Percentiles rank a stretch among this genome's conserved stretches.
phyloP scores from a whole-genome alignment of 2,329 filamentous ascomycete species.

The Elsinoe ampelina region DNA sequence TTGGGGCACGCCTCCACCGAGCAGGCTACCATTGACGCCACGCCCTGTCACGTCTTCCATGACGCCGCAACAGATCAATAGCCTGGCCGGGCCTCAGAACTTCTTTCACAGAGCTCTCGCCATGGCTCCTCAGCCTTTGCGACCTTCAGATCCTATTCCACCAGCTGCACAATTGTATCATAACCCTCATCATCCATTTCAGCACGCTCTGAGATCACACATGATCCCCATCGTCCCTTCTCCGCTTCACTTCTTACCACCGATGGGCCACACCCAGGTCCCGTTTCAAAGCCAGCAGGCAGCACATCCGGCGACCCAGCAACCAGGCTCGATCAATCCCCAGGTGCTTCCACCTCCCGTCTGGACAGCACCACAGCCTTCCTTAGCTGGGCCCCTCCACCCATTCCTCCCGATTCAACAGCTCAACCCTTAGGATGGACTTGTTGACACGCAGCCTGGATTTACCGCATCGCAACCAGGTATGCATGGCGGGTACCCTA shows the following conservation, averaged over 20 bases:
- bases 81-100: too few species aligned
- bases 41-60: not conserved
- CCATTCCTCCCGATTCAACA: too few species aligned
- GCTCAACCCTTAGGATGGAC: not conserved
- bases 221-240: not conserved
- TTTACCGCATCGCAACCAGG: not conserved
- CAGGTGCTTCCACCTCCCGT: too few species aligned
- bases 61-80: not conserved
- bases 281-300: too few species aligned
- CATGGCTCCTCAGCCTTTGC: not conserved
- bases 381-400: too few species aligned
- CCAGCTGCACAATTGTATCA: not conserved
- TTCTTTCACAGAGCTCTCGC: not conserved
- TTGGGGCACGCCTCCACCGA: not conserved
- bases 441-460: not conserved
- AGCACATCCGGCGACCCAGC: too few species aligned
- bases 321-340: too few species aligned
- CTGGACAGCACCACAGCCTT: too few species aligned
- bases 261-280: too few species aligned
- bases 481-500: too few species aligned
- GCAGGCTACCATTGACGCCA: not conserved
- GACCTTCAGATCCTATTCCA: not conserved
- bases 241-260: not conserved
- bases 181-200: not conserved
- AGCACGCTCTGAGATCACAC: not conserved